Base-by-base conservation (phyloP, 768 basidiomycete genomes). In the Fomitopsis serialis region DNA sequence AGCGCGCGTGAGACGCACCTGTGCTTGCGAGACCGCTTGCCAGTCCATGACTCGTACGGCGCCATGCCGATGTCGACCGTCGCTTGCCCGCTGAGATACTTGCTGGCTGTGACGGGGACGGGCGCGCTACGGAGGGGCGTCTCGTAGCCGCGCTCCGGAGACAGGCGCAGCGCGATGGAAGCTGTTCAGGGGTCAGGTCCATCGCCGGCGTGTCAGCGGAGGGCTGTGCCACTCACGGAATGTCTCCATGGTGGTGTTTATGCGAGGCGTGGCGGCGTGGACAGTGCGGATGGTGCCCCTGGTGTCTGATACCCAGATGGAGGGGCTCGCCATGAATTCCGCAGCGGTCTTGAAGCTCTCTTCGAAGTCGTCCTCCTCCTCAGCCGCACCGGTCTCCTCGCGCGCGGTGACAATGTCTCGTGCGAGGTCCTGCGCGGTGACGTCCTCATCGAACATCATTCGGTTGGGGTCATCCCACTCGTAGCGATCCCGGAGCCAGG, bases 401-500 rank as follows among this genome's bases (percentile, higher is more conserved):
- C 29, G 13, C 7, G 24, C 5, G 17, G 42, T 40, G 27, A 53
- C 32, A 42, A 70, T 70, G 36, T 70, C 66, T 37, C 54, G 34
- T n/a, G 69, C 69, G 3, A 70, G 61, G 24, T 55, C 57, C 17
- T 60, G 45, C 42, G 68, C 57, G 6, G 69, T 66, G 40, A 66
- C 48, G 22, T 69, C 66, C 36, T 67, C 67, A 23, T 69, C 64
- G 34, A 70, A 65, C 8, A 71, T 54, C 42, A 63, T 61, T 35
- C 58, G 42, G 61, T 67, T 60, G 48, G 66, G 64, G 22, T 63
- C 68, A 12, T 54, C 59, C 43, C 66, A 69, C 48, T 70, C 67
- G 48, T 63, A 54, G 24, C 64, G 65, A 23, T 63, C 68, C 54
- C 67, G 69, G 53, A 71, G 54, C 70, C 69, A 71, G 60, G 65